A percentile compares a stretch with the other conserved stretches of the same genome.
These are phyloP conservation scores for Globisporangium splendens DNA, from an alignment of 352 stramenopile species.

Conservation along the genomic window DNA sequence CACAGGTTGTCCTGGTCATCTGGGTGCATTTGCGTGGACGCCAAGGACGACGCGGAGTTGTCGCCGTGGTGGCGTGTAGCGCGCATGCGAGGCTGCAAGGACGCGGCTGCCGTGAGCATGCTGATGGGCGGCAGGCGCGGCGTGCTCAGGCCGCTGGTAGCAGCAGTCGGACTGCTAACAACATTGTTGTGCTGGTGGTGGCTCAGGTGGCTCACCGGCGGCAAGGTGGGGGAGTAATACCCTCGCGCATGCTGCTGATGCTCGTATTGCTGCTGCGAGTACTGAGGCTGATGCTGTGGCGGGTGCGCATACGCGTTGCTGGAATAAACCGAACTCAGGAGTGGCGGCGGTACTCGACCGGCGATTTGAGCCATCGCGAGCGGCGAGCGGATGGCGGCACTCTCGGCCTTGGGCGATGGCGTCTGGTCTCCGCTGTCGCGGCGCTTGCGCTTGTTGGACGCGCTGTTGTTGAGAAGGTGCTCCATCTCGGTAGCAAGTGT, in stretches of 20 bases:
- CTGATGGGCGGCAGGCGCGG: slow-evolving; percentile 43
- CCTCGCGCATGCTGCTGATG: background rate
- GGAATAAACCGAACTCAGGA: too few relatives aligned
- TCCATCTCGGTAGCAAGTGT: too few relatives aligned
- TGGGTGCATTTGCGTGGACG: background rate
- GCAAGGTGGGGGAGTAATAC: background rate
- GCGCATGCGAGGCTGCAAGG: slow-evolving; percentile 24
- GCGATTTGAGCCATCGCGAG: too few relatives aligned
- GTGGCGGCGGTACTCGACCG: too few relatives aligned
- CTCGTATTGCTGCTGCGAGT: too few relatives aligned
- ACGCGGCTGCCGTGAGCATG: slow-evolving; percentile 38
- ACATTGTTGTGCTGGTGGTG: slow-evolving; percentile 3
- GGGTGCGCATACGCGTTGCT: too few relatives aligned
- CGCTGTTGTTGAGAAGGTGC: too few relatives aligned
- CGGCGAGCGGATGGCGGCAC: too few relatives aligned
- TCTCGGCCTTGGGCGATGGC: too few relatives aligned
- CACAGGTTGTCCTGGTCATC: slow-evolving; percentile 34
- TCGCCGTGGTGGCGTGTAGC: slow-evolving; percentile 7
- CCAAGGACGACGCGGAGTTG: background rate
- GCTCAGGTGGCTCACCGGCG: slow-evolving; percentile 1
- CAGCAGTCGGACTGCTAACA: background rate
- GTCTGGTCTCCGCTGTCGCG: too few relatives aligned
- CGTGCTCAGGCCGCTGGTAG: slow-evolving; percentile 5
- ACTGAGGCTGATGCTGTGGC: too few relatives aligned
- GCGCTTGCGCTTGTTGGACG: too few relatives aligned